Base-by-base conservation (phyloP, 2,329 filamentous ascomycete genomes). In the Beauveria caledonica region DNA sequence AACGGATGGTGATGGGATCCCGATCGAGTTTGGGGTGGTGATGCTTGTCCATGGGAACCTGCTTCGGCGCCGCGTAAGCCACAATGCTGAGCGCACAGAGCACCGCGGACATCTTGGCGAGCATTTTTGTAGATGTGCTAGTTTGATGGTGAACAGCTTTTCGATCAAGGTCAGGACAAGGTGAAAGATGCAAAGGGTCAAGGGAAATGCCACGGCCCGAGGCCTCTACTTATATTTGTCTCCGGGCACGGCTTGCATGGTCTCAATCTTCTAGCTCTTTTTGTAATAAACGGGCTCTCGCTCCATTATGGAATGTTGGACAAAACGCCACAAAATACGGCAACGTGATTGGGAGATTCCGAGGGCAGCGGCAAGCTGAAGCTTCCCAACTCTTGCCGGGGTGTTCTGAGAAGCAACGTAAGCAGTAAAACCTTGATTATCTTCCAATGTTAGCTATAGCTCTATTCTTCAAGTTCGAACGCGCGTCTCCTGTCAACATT, bases 1-100 rank as follows among this genome's bases (percentile, higher is more conserved):
- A 61, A 25, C 60, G 60, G 46, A 61, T 61, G 21, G 60, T 61
- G 21, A 45, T 21, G 19, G 60, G 60, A 42, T 57, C 53, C 23
- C 33, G 58, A 21, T 48, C 50, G 10, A 50, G 17, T 17, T 21
- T 23, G 19, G 15, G 27, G 7, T 11, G 21, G 17, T 4, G 21
- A 10, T n/a, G 27, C 15, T 15, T 40, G 21, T 48, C 50, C 11
- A 60, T 11, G 42, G 44, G 58, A 1, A 46, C 6, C 42, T 60
- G 49, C 27, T 48, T 48, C 21, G 50, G 58, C 15, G 58, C 58
- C 29, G n/a, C 58, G 25, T 42, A 10, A 5, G 50, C 58, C 13
- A 29, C 58, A 3, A 49, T 33, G 27, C 9, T 42, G 17, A 60
- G 42, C 19, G 42, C 50, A n/a, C 40, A 48, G 21, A 60, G 29